Base-by-base conservation (phyloP, 306 rosid genomes). In the Vigna reflexopilosa region DNA sequence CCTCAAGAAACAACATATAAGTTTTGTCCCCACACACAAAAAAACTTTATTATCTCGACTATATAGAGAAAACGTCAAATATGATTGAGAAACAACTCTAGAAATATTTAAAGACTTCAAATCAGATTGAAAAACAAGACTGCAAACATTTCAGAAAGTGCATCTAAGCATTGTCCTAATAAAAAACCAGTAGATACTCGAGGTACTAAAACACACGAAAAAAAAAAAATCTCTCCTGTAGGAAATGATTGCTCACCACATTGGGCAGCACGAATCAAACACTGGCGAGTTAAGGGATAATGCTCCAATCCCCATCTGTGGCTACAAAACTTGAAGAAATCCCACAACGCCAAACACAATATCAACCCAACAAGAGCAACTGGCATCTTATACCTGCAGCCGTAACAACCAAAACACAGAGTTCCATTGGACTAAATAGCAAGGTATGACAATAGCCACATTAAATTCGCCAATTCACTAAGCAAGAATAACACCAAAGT, bases 361-460 rank as follows among this genome's bases (percentile, higher is more conserved):
- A 95, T 73, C 88, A 95, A 70, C 65, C 98, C 98, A 68, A 86
- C 77, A 40, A 92, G 97, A 62, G 98, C 91, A 80, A 87, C 65
- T 8, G 98, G 97, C 97, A 95, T 95, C 86, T 88, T 85, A 83
- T 95, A 95, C 87, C 98, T 95, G 86, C 51, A 80, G 69, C 63
- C 64, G 81, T 67, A 30, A 72, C 34, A 49, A 75, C 15, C 12
- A 71, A 72, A 80, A 63, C 77, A 12, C 26, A 69, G 26, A 44
- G n/a, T 17, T 59, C 38, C 42, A 73, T 63, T 65, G 81, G 67
- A 78, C 79, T 20, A 32, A 30, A 62, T 32, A 57, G n/a, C 36
- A 28, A 16, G 65, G 20, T 44, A 32, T 42, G 2, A 24, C 17
- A 57, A 57, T 14, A 32, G 16, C 16, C 45, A 62, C 67, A 32